These are phyloP conservation scores for Hirsutella rhossiliensis DNA, from an alignment of 2,329 filamentous ascomycete genomes.

Conservation along the genomic window DNA sequence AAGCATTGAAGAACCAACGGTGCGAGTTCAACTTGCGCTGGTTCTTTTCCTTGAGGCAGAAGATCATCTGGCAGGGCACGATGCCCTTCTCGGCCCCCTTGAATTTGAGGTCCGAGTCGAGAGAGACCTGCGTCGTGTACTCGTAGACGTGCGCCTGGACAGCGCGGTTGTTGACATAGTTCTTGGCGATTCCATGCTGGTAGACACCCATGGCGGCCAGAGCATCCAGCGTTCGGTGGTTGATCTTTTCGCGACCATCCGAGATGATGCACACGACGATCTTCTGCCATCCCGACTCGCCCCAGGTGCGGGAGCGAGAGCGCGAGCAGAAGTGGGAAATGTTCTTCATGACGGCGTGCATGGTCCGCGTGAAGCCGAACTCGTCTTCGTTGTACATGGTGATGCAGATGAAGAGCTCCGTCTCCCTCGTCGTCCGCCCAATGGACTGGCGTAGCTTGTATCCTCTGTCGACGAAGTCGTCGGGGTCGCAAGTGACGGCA, in stretches of 20 bases:
- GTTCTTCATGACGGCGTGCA: constrained; percentile 98
- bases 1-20: constrained; percentile 98
- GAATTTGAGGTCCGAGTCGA: constrained; percentile 93
- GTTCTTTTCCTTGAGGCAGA: constrained; percentile 97
- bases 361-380: constrained; percentile 89
- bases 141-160: constrained; percentile 97
- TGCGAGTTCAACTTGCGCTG: constrained; percentile 97
- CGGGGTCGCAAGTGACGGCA: constrained; percentile 93
- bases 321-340: constrained; percentile 93
- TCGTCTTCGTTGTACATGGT: constrained; percentile 99
- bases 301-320: constrained; percentile 89
- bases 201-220: constrained; percentile 96
- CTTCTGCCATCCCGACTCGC: constrained; percentile 95
- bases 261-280: constrained; percentile 96
- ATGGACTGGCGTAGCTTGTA: constrained; percentile 92
- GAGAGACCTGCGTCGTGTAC: constrained; percentile 94
- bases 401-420: constrained; percentile 89
- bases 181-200: constrained; percentile 97
- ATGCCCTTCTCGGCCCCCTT: constrained; percentile 99
- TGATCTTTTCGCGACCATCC: constrained; percentile 81
- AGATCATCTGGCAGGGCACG: constrained; percentile 94
- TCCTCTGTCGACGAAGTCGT: constrained; percentile 78
- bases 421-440: constrained; percentile 72
- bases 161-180: constrained; percentile 89
- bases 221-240: constrained; percentile 85